phyloP scores from a whole-genome alignment of 2,329 filamentous ascomycete species.

The Fusarium xylarioides region DNA sequence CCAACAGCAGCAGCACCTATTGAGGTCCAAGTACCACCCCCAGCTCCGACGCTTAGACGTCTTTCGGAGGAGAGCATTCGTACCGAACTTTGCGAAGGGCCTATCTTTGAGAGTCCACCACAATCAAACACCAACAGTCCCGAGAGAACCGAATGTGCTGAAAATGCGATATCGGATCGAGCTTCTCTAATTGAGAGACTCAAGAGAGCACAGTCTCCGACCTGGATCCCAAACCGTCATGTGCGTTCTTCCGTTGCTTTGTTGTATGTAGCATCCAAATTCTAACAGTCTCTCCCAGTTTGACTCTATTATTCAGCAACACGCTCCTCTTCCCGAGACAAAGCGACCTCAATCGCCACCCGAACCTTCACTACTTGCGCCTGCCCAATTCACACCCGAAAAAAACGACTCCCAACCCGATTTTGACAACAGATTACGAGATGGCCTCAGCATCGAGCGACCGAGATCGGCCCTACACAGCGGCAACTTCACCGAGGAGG shows the following conservation, averaged over 20 bases:
- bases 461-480: conserved; percentile 80
- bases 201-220: conserved; percentile 80
- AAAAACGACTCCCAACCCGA: conserved; percentile 29
- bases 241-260: conserved; percentile 52
- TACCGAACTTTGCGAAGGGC: conserved; percentile 69
- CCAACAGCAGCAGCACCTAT: conserved; percentile 35
- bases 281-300: conserved; percentile 44
- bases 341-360: conserved; percentile 47
- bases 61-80: conserved; percentile 69
- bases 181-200: conserved; percentile 84
- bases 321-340: conserved; percentile 15
- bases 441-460: conserved; percentile 76
- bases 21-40: conserved; percentile 22
- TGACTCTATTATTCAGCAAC: conserved; percentile 49
- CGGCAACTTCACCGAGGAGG: conserved; percentile 68
- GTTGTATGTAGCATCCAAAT: neutral
- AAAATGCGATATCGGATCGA: conserved; percentile 64
- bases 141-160: conserved; percentile 38
- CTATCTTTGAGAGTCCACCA: conserved; percentile 55
- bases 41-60: conserved; percentile 38
- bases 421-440: conserved; percentile 55
- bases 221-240: conserved; percentile 74
- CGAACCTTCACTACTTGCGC: conserved; percentile 55
- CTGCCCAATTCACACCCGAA: conserved; percentile 57
- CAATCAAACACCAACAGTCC: conserved; percentile 38